Base-by-base conservation (phyloP, 345 rosid species). In the Populus euphratica region DNA sequence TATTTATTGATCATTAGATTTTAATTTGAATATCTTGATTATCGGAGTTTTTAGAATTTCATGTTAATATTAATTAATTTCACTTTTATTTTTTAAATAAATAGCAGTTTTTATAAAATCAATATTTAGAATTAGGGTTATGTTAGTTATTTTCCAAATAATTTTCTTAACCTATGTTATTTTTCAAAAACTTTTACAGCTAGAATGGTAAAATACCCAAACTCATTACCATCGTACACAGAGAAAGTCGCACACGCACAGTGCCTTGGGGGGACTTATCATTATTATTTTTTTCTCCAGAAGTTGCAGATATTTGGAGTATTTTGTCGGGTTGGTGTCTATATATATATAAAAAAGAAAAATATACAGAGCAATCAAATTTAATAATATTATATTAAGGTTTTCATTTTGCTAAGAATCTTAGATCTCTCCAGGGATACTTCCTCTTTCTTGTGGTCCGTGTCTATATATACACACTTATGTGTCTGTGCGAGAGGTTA, bases 321-420 rank as follows among this genome's bases (percentile, higher is more conserved):
- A 87, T 85, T 85, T 88, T 89, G 96, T 88, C 93, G 87, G 89
- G 89, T 65, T 73, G 68, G 83, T 86, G 89, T 81, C 89, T 78
- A 41, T 41, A 33, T 33, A 33, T 33, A 41, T 2, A 41, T 9
- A 41, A 2, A 41, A 10, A 41, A 10, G 23, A 44, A 23, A 12
- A 38, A 49, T 50, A 33, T 67, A 78, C 64, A 52, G 76, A 36
- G 47, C 10, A 18, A n/a, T 39, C 61, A 65, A 56, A 14, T 72
- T 29, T 59, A 63, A 74, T 29, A 36, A n/a, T 47, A 43, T 54
- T 78, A 77, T 31, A 59, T 70, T 79, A 71, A 73, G 63, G 62
- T 82, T 79, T 66, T 73, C 73, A 75, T 71, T 61, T 7, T 44
- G 81, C 75, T 84, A 68, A 41, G 85, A 59, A 82, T 75, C 25